These are phyloP conservation scores for Tetrapisispora taiwanensis DNA, from an alignment of 805 yeast species.

Conservation along the genomic window DNA sequence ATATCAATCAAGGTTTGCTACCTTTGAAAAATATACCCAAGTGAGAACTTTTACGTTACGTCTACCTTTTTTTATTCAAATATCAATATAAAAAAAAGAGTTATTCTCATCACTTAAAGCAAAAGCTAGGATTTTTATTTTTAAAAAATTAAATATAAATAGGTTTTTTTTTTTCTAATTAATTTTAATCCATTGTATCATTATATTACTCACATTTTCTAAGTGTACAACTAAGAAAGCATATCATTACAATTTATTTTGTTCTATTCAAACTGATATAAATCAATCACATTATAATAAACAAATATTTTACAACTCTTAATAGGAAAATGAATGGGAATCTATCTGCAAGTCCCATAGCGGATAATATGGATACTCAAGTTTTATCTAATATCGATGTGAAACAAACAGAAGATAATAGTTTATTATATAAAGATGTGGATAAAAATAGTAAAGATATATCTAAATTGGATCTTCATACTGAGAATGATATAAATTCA, in stretches of 20 bases:
- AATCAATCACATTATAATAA: neutral
- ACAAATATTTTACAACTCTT: neutral
- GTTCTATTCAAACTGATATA: neutral
- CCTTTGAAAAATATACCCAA: neutral
- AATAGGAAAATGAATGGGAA: neutral
- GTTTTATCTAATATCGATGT: neutral
- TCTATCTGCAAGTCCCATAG: neutral
- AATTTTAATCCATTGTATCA: neutral
- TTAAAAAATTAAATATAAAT: too few species aligned
- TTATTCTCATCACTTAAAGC: neutral
- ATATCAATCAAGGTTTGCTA: neutral
- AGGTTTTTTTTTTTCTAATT: too few species aligned
- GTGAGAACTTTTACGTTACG: neutral
- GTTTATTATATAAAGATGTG: neutral
- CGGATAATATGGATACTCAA: neutral
- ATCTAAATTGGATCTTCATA: neutral
- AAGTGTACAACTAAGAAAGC: neutral
- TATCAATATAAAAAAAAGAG: neutral
- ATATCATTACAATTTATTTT: neutral
- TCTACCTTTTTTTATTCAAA: too few species aligned
- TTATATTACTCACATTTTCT: neutral
- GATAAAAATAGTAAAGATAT: neutral
- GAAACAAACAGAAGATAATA: neutral
- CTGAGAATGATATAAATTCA: slow-evolving; percentile 2
- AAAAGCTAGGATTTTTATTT: neutral